phyloP scores from a whole-genome alignment of 1,139 yeast species.

The Magnusiomyces sp. region DNA sequence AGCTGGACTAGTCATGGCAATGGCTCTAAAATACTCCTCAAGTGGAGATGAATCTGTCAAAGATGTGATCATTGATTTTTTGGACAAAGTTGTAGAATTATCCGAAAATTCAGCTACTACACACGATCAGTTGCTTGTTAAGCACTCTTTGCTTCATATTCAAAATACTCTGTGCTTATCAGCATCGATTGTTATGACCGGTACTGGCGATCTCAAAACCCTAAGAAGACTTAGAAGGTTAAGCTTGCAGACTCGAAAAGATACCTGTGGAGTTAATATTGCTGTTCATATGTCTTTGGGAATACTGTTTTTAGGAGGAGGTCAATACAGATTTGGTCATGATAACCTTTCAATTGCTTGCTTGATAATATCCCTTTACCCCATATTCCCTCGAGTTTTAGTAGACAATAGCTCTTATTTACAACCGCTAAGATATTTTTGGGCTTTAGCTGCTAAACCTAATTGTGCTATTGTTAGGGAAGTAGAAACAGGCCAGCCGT shows the following conservation, averaged over 20 bases:
- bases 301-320: conserved; percentile 81
- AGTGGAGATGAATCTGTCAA: conserved; percentile 50
- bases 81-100: conserved; percentile 56
- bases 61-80: conserved; percentile 46
- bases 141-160: conserved; percentile 47
- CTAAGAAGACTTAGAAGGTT: conserved; percentile 64
- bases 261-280: conserved; percentile 63
- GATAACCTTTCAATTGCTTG: conserved; percentile 42
- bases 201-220: conserved; percentile 78
- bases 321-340: conserved; percentile 65
- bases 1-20: conserved; percentile 68
- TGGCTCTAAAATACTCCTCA: conserved; percentile 74
- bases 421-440: conserved; percentile 83
- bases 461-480: conserved; percentile 73
- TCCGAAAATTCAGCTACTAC: conserved; percentile 38
- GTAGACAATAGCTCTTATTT: conserved; percentile 48
- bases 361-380: conserved; percentile 66
- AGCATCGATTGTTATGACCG: conserved; percentile 73
- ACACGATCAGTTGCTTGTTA: conserved; percentile 55
- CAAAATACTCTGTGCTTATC: conserved; percentile 57
- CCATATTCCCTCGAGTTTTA: conserved; percentile 49
- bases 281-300: conserved; percentile 82
- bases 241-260: conserved; percentile 48
- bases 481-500: conserved; percentile 40
- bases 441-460: conserved; percentile 81